Evolutionary conservation across 805 yeast species (phyloP), one percentile per base, ranked within the genome.

Genomic region (Priceomyces melissophilus): DNA sequence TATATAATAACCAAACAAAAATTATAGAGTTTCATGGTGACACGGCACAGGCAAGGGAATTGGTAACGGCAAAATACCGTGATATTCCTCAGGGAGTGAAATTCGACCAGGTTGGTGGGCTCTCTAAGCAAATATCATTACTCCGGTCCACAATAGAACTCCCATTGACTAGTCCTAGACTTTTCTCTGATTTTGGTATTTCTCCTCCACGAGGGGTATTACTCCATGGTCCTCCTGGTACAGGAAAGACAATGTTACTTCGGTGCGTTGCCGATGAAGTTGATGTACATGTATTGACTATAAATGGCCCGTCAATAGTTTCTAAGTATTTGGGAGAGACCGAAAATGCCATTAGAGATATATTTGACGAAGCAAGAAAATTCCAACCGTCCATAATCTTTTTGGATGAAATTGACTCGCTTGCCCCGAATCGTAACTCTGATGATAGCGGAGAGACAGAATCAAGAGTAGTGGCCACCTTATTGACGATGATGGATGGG

Each of bases 141-240:
- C 63, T 93, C 15, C 72, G 80, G 39, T 72, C 84, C 5, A 79
- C 90, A 0, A 79, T 90, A 7, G 85, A 85, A 40, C 69, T 91
- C 2, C 97, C 99, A 0, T 69, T 93, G 17, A 79, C 82, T 44
- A 79, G 79, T 42, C 96, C 97, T 0, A 73, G 75, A 4, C 62
- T 88, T 26, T 91, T 90, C 53, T 72, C 82, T 6, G 80, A 85
- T 40, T 93, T 91, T 66, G 89, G 91, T n/a, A 83, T 89, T 13
- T 74, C 83, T 7, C 97, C 99, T 7, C 96, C 96, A 10, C 71
- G 96, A 42, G 99, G 99, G 28, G 80, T 91, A n/a, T 65, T 91
- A 11, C 63, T 91, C 10, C 96, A 91, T 64, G 99, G 99, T 0
- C 96, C 97, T 2, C 93, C 98, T 2, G 99, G 99, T 3, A 91